These are phyloP conservation scores for Daldinia concentrica DNA, from an alignment of 495 filamentous ascomycete genomes.

Conservation along the genomic window DNA sequence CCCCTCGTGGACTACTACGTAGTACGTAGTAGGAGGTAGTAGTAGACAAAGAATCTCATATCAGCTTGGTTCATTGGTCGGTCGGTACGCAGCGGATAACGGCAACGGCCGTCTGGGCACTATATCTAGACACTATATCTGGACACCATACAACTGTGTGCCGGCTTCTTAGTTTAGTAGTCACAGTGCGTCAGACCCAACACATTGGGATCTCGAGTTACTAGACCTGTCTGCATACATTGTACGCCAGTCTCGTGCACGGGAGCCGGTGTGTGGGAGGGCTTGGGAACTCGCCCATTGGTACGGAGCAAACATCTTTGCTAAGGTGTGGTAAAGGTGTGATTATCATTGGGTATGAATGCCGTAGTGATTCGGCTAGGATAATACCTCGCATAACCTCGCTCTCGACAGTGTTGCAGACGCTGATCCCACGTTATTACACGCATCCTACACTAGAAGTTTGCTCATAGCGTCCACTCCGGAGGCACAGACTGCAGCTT, in stretches of 20 bases:
- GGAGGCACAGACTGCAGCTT: conserved; percentile 25
- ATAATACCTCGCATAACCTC: conserved; percentile 35
- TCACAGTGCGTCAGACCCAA: conserved; percentile 51
- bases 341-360: conserved; percentile 22
- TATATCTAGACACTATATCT: conserved; percentile 37
- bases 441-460: conserved; percentile 6
- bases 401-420: conserved; percentile 20
- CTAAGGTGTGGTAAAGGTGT: conserved; percentile 26
- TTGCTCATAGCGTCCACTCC: not conserved
- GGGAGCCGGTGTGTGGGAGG: conserved; percentile 34
- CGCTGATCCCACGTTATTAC: conserved; percentile 30
- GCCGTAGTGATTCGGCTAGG: conserved; percentile 13
- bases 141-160: conserved; percentile 8
- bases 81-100: conserved; percentile 27
- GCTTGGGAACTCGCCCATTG: conserved; percentile 25
- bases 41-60: conserved; percentile 24
- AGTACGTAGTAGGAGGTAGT: conserved; percentile 37
- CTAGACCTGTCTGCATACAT: conserved; percentile 40
- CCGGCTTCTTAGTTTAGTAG: conserved; percentile 35
- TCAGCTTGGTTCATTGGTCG: conserved; percentile 33
- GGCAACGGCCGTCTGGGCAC: conserved; percentile 40
- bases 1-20: conserved; percentile 35
- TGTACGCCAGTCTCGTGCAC: conserved; percentile 44
- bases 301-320: conserved; percentile 5
- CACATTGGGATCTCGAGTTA: conserved; percentile 34